These are phyloP conservation scores for Nicotiana tomentosiformis DNA, from an alignment of 257 asterid species.

Conservation along the genomic window DNA sequence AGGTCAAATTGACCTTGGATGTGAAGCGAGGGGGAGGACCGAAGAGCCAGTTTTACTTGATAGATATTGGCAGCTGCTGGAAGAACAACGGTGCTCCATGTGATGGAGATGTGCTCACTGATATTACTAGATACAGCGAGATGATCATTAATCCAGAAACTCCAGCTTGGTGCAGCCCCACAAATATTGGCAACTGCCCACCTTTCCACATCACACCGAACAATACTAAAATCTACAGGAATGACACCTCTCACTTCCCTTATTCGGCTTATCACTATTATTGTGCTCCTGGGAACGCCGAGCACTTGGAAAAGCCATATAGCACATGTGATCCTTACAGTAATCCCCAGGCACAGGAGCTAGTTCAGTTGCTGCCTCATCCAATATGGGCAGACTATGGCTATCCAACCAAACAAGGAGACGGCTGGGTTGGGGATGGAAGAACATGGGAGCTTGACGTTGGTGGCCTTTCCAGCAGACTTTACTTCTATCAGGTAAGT, in stretches of 20 bases:
- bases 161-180: conserved; percentile 55
- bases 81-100: conserved; percentile 56
- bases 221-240: conserved; percentile 36
- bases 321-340: conserved; percentile 63
- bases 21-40: conserved; percentile 58
- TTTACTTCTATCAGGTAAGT: conserved; percentile 56
- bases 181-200: conserved; percentile 45
- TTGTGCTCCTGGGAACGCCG: conserved; percentile 62
- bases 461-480: conserved; percentile 64
- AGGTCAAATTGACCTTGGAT: conserved; percentile 43
- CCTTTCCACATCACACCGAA: conserved; percentile 56
- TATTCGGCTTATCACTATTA: conserved; percentile 61
- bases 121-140: conserved; percentile 56
- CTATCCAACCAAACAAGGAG: conserved; percentile 53
- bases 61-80: conserved; percentile 80
- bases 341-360: conserved; percentile 64
- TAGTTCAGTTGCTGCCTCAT: conserved; percentile 63
- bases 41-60: conserved; percentile 64
- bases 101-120: conserved; percentile 53
- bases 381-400: conserved; percentile 70
- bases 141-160: conserved; percentile 59
- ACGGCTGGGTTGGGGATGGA: conserved; percentile 55
- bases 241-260: conserved; percentile 49
- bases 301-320: conserved; percentile 44
- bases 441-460: conserved; percentile 62